Conservation (phyloP, 129 eudicot species). For the Artemisia argyi region DNA sequence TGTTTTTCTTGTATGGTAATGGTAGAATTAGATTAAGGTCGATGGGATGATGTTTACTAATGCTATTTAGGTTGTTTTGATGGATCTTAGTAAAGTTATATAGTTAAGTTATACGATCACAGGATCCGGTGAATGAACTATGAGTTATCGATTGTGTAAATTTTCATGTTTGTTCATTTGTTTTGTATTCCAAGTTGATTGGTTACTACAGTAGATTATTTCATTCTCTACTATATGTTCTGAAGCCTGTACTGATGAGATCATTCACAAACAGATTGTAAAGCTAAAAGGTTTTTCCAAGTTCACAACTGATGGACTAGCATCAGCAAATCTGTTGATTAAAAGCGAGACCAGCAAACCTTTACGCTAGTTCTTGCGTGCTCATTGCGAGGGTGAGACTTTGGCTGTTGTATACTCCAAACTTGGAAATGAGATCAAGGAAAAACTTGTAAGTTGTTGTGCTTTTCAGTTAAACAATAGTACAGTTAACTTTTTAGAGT, state of each 20-base stretch:
- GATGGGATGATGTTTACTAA: no score
- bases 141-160: no score
- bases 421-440: constrained; percentile 77
- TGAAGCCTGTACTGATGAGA: constrained; percentile 13
- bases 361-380: constrained; percentile 84
- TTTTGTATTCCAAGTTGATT: no score
- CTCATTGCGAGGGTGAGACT: constrained; percentile 85
- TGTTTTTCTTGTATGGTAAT: no score
- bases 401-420: constrained; percentile 87
- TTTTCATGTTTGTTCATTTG: no score
- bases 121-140: background rate
- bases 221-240: background rate
- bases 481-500: background rate
- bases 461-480: background rate
- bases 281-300: constrained; percentile 93
- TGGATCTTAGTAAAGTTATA: no score
- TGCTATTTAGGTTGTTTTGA: no score
- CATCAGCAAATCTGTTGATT: constrained; percentile 60
- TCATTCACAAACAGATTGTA: constrained; percentile 52
- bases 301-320: constrained; percentile 83
- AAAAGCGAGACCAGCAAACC: constrained; percentile 93
- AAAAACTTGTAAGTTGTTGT: constrained; percentile 71
- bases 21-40: no score
- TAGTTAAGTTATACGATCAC: no score
- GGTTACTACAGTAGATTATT: no score